A percentile compares a stretch with the other conserved stretches of the same genome.
These are phyloP conservation scores for Mycena albidolilacea DNA, from an alignment of 768 basidiomycete species.

Conservation along the genomic window DNA sequence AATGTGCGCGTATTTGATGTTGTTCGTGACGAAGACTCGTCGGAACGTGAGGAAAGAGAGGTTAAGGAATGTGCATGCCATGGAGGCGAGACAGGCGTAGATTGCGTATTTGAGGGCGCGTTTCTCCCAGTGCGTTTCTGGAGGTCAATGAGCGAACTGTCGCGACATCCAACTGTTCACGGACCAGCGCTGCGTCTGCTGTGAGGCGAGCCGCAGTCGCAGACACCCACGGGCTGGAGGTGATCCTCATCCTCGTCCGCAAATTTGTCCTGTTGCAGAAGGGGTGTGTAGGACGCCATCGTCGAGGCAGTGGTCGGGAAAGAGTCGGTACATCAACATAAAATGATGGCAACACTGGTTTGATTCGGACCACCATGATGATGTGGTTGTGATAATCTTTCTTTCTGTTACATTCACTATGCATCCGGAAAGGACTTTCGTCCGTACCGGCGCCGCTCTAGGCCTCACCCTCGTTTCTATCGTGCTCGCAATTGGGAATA, in stretches of 20 bases:
- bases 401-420: slow-evolving; percentile 8
- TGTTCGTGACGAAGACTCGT: not conserved
- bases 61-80: slow-evolving; percentile 22
- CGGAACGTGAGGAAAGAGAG: slow-evolving; percentile 15
- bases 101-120: slow-evolving; percentile 1
- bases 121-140: slow-evolving; percentile 1
- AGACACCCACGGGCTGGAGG: not conserved
- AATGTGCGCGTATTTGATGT: slow-evolving; percentile 14
- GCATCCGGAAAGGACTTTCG: not conserved
- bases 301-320: not conserved
- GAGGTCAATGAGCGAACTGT: not conserved
- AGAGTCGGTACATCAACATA: not conserved
- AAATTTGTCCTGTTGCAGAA: not conserved
- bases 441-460: not conserved
- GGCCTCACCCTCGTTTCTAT: not conserved
- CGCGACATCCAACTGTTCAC: not conserved
- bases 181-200: not conserved
- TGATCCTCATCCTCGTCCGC: slow-evolving; percentile 16
- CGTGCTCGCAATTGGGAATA: not conserved
- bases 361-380: not conserved
- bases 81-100: slow-evolving; percentile 9
- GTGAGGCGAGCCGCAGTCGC: slow-evolving; percentile 8
- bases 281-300: slow-evolving; percentile 24
- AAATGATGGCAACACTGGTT: not conserved
- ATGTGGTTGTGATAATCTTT: too few relatives aligned